Conservation (phyloP, 2,329 filamentous ascomycete genomes). For the Orbilia blumenaviensis region DNA sequence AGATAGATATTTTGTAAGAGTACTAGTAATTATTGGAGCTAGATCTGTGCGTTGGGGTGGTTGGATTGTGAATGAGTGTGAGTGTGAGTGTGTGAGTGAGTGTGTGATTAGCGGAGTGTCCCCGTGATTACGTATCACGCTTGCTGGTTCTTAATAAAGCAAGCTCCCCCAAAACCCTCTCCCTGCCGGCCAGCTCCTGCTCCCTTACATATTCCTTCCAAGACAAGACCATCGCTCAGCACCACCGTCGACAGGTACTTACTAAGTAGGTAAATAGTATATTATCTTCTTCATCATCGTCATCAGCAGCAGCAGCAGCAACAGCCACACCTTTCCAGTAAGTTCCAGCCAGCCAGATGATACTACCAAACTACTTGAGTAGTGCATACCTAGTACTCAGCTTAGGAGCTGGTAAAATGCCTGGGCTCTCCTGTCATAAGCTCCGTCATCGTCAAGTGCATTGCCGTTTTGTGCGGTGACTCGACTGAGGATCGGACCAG, state of each 20-base stretch:
- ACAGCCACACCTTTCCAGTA: conserved; percentile 19
- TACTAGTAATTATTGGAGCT: too few species aligned
- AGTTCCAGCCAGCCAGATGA: conserved; percentile 26
- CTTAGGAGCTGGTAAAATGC: background rate
- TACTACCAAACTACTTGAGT: too few species aligned
- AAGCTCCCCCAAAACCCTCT: conserved; percentile 10
- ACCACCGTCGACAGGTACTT: too few species aligned
- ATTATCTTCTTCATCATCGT: too few species aligned
- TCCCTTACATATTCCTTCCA: background rate
- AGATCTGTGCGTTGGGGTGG: background rate
- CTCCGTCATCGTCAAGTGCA: background rate
- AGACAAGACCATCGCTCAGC: background rate
- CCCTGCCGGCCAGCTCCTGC: background rate
- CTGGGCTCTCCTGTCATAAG: background rate
- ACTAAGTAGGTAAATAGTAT: too few species aligned
- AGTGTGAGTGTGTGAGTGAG: background rate
- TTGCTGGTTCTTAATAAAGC: conserved; percentile 11
- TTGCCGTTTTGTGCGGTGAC: conserved; percentile 23
- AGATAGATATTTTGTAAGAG: too few species aligned
- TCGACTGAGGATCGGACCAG: conserved; percentile 13
- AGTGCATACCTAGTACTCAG: background rate
- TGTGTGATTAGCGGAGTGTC: background rate
- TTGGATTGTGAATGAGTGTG: background rate
- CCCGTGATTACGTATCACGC: conserved; percentile 53
- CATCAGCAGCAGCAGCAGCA: background rate